These are phyloP conservation scores for Penicillium brasilianum DNA, from an alignment of 2,329 filamentous ascomycete genomes.

Conservation along the genomic window DNA sequence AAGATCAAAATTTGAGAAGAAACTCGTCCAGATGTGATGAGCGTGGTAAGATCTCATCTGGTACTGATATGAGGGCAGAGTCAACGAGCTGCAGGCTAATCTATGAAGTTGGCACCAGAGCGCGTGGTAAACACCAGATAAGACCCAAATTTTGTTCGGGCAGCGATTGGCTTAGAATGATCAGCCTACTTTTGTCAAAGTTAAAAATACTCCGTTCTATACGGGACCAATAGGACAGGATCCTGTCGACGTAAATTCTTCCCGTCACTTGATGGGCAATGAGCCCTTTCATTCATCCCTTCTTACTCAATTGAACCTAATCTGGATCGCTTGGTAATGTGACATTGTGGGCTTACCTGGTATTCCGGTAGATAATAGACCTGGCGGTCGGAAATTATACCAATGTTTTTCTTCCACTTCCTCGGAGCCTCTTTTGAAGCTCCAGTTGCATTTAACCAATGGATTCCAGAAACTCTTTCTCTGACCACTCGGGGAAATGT, in stretches of 20 bases:
- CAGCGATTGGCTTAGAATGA: constrained; percentile 2
- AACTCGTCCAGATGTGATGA: no score
- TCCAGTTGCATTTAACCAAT: constrained; percentile 6
- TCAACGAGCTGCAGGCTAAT: no score
- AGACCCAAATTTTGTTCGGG: neutral
- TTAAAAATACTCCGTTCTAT: constrained; percentile 6
- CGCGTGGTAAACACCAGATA: no score
- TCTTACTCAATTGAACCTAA: constrained; percentile 8
- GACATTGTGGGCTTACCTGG: constrained; percentile 11
- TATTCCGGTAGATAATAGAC: neutral
- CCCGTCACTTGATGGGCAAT: constrained; percentile 18
- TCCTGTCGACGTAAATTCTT: constrained; percentile 22
- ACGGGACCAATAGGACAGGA: constrained; percentile 13
- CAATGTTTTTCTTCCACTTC: constrained; percentile 3
- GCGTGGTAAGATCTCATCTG: no score
- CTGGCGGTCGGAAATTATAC: neutral
- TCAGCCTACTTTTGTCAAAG: neutral
- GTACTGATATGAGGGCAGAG: neutral
- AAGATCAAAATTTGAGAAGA: neutral
- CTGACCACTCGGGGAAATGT: constrained; percentile 3
- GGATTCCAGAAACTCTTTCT: constrained; percentile 7
- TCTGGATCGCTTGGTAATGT: constrained; percentile 25
- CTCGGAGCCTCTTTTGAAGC: constrained; percentile 3
- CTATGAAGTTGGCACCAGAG: neutral
- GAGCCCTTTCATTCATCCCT: constrained; percentile 20